Conservation (phyloP, 768 basidiomycete genomes). For the Cystobasidium ongulense region DNA sequence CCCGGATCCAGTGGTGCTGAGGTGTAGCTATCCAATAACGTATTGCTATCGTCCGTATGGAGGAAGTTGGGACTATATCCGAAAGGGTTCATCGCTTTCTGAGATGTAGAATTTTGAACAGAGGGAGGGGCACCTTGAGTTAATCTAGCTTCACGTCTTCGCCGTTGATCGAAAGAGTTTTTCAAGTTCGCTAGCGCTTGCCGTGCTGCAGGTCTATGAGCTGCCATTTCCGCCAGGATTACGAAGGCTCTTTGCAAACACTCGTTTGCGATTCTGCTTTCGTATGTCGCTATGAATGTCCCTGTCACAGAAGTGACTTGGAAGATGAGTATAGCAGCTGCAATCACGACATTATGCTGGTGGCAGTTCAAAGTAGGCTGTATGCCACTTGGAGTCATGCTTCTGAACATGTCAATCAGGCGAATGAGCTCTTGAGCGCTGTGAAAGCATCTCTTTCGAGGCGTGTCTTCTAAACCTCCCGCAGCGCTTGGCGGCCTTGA, state of each 20-base stretch:
- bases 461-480: background rate
- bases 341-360: conserved; percentile 21
- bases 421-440: conserved; percentile 15
- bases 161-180: background rate
- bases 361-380: conserved; percentile 17
- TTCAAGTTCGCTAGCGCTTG: conserved; percentile 8
- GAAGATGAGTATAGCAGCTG: conserved; percentile 19
- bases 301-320: conserved; percentile 6
- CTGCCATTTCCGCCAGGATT: conserved; percentile 1
- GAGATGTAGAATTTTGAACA: background rate
- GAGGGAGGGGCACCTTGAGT: background rate
- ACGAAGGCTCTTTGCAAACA: background rate
- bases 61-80: background rate
- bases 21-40: background rate
- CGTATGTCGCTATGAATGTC: background rate
- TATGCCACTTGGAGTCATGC: background rate
- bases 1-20: background rate
- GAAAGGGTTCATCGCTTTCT: background rate
- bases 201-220: background rate
- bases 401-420: conserved; percentile 2
- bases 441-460: conserved; percentile 11
- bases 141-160: background rate
- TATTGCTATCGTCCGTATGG: background rate
- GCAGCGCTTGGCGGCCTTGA: background rate
- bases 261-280: background rate